phyloP scores from a whole-genome alignment of 148 eudicot species.

The Camellia japonica region DNA sequence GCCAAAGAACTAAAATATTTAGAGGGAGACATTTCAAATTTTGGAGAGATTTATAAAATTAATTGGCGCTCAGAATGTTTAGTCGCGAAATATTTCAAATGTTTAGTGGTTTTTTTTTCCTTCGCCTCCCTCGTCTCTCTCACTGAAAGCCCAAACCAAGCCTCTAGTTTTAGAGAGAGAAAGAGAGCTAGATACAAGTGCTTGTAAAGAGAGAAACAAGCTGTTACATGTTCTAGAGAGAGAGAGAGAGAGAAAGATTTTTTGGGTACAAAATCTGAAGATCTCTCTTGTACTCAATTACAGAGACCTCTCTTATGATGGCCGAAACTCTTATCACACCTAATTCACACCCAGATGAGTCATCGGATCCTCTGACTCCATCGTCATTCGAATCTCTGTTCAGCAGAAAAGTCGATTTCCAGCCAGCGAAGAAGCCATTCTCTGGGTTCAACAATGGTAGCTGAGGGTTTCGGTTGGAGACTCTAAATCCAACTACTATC shows the following conservation, averaged over 20 bases:
- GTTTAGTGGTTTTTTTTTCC: too few species aligned
- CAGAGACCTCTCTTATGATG: neutral
- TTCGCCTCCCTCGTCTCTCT: too few species aligned
- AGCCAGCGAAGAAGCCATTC: constrained; percentile 34
- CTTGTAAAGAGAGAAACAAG: too few species aligned
- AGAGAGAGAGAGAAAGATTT: neutral
- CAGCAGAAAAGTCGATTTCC: constrained; percentile 46
- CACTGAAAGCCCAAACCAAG: too few species aligned
- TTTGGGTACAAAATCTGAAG: neutral
- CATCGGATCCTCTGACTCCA: neutral
- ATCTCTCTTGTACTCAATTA: neutral
- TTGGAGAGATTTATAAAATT: too few species aligned
- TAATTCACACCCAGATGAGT: neutral
- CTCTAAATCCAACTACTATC: constrained; percentile 42
- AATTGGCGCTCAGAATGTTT: too few species aligned
- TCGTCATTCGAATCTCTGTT: neutral
- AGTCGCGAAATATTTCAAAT: too few species aligned
- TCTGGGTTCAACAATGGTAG: constrained; percentile 26
- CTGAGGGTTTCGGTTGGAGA: constrained; percentile 49
- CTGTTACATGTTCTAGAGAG: neutral
- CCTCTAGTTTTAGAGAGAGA: neutral
- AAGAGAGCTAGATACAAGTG: too few species aligned
- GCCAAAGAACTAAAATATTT: too few species aligned
- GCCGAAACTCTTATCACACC: neutral
- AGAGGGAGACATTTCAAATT: too few species aligned